Evolutionary conservation across 306 rosid genomes (phyloP).

Genomic region (Pterocarpus santalinus): DNA sequence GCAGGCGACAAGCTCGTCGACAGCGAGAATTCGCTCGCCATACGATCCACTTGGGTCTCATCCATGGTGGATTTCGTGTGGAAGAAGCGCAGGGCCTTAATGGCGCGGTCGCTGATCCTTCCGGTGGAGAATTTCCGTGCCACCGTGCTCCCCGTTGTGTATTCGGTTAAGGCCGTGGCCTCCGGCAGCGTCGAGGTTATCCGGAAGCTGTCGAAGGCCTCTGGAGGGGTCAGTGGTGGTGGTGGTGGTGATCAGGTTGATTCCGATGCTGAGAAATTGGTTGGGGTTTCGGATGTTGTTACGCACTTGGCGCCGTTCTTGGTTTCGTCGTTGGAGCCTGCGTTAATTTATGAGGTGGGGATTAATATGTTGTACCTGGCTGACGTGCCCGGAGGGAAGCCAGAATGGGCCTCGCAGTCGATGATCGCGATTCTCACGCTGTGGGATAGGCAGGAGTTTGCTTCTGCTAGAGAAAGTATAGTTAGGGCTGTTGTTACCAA

Average conservation of each 20-base stretch:
- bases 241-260: constrained; percentile 56
- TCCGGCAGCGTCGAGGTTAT: constrained; percentile 86
- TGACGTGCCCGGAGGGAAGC: constrained; percentile 98
- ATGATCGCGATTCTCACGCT: constrained; percentile 91
- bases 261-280: constrained; percentile 79
- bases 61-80: constrained; percentile 96
- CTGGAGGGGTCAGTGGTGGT: constrained; percentile 32
- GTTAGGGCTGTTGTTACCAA: constrained; percentile 97
- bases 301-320: constrained; percentile 93
- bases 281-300: constrained; percentile 94
- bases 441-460: constrained; percentile 96
- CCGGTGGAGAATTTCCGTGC: constrained; percentile 92
- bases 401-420: constrained; percentile 98
- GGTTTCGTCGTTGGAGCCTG: constrained; percentile 93
- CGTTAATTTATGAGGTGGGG: constrained; percentile 93
- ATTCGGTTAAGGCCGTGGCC: constrained; percentile 92
- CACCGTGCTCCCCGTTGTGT: constrained; percentile 88
- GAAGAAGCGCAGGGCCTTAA: constrained; percentile 89
- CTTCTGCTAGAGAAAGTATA: constrained; percentile 94
- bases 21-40: constrained; percentile 93
- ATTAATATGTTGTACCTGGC: constrained; percentile 95
- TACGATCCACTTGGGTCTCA: constrained; percentile 95
- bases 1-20: constrained; percentile 96
- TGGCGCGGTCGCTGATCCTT: constrained; percentile 87
- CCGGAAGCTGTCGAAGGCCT: constrained; percentile 80